Conservation (phyloP, 495 filamentous ascomycete species). For the Poronia punctata region DNA sequence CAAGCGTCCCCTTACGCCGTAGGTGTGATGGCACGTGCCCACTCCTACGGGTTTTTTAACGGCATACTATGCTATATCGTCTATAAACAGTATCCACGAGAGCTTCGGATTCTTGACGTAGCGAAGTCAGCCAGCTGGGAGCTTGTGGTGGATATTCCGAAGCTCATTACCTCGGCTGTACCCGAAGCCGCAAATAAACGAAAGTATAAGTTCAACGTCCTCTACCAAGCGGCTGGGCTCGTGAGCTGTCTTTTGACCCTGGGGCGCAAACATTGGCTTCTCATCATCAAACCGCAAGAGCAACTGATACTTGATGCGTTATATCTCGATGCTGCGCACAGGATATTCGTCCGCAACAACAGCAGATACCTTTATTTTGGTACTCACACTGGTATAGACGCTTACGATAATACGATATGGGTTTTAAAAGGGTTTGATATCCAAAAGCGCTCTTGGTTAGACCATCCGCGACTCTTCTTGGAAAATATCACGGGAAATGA, state of each 20-base stretch:
- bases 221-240: constrained; percentile 57
- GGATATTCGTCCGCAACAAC: constrained; percentile 65
- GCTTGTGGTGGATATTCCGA: constrained; percentile 50
- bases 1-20: constrained; percentile 57
- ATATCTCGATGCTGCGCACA: constrained; percentile 40
- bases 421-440: constrained; percentile 50
- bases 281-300: constrained; percentile 50
- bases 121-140: constrained; percentile 46
- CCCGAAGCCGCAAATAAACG: constrained; percentile 21
- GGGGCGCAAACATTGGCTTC: constrained; percentile 43
- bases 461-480: constrained; percentile 35
- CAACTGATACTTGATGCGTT: constrained; percentile 34
- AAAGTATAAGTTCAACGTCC: constrained; percentile 47
- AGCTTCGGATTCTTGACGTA: constrained; percentile 59
- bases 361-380: constrained; percentile 60
- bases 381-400: constrained; percentile 46
- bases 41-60: constrained; percentile 55
- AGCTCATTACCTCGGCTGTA: constrained; percentile 32
- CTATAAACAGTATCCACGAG: constrained; percentile 29
- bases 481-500: constrained; percentile 54
- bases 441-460: constrained; percentile 21
- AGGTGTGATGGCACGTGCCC: constrained; percentile 51
- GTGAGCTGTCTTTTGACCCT: constrained; percentile 49
- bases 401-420: constrained; percentile 54
- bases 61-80: constrained; percentile 58